Conservation (phyloP, 2,329 filamentous ascomycete genomes). For the Colletotrichum abscissum region DNA sequence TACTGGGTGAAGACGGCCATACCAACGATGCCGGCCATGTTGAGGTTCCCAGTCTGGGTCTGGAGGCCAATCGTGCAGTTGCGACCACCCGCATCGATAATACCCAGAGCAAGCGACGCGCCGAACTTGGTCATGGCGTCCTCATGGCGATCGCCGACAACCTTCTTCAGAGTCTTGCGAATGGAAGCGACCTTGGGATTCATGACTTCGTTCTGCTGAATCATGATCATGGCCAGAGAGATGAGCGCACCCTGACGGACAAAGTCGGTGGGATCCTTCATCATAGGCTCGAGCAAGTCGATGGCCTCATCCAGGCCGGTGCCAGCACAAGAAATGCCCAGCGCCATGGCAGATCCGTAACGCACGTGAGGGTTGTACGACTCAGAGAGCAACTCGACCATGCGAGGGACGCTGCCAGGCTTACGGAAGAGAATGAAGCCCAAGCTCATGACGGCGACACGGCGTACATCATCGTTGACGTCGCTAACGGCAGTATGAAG, state of each 20-base stretch:
- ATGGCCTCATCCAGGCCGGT: conserved; percentile 97
- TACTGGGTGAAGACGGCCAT: conserved; percentile 99
- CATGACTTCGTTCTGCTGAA: conserved; percentile 99
- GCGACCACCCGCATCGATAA: conserved; percentile 96
- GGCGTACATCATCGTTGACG: conserved; percentile 96
- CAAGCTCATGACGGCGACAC: conserved; percentile 96
- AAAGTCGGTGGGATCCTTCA: conserved; percentile 99
- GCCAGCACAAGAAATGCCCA: conserved; percentile 97
- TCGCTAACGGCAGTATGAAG: conserved; percentile 97
- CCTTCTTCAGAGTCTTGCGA: conserved; percentile 93
- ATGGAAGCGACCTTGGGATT: conserved; percentile 95
- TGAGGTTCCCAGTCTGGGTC: conserved; percentile 97
- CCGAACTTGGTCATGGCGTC: conserved; percentile 99
- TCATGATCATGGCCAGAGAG: conserved; percentile 95
- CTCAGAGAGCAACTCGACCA: conserved; percentile 98
- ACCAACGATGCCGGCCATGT: conserved; percentile 97
- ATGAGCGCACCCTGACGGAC: conserved; percentile 97
- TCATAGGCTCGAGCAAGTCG: conserved; percentile 97
- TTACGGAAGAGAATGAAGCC: conserved; percentile 99
- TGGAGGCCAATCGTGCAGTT: conserved; percentile 99
- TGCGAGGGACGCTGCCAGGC: conserved; percentile 94
- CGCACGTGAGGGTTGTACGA: conserved; percentile 99
- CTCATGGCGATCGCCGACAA: conserved; percentile 93
- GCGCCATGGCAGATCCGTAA: conserved; percentile 97
- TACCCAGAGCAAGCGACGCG: conserved; percentile 91